Percentiles rank a stretch among this genome's conserved stretches.
phyloP scores from a whole-genome alignment of 345 rosid genomes.

The Salix suchowensis region DNA sequence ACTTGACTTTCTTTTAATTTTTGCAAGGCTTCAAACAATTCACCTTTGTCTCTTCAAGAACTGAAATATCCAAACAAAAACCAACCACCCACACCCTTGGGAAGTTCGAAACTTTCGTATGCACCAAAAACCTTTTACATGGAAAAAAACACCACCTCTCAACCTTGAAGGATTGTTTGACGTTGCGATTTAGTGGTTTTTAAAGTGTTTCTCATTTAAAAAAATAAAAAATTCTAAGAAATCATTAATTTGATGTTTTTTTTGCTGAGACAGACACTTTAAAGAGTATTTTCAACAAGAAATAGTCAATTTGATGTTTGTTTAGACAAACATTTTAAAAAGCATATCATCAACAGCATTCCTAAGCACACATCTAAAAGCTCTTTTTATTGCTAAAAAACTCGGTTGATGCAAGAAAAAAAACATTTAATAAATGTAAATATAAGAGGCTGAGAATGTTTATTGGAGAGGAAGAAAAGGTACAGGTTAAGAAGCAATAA shows the following conservation, averaged over 20 bases:
- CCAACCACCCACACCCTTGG: background rate
- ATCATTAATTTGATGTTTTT: too few species aligned
- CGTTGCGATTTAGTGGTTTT: too few species aligned
- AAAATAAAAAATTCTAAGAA: too few species aligned
- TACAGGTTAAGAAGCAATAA: background rate
- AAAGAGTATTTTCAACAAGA: too few species aligned
- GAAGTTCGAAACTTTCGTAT: background rate
- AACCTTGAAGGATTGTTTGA: too few species aligned
- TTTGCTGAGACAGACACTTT: too few species aligned
- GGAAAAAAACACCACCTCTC: too few species aligned
- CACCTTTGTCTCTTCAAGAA: slow-evolving; percentile 51
- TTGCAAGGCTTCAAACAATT: slow-evolving; percentile 65
- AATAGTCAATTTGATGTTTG: too few species aligned
- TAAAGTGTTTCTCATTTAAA: too few species aligned
- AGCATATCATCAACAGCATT: too few species aligned
- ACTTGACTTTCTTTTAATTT: slow-evolving; percentile 75
- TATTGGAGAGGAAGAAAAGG: background rate
- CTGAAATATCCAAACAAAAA: slow-evolving; percentile 34
- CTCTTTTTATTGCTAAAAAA: background rate
- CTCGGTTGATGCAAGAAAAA: background rate
- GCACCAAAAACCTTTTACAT: background rate
- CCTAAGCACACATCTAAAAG: background rate
- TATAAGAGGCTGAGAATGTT: background rate
- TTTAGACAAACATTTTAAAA: too few species aligned
- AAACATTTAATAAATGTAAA: background rate